A percentile compares a stretch with the other conserved stretches of the same genome.
These are phyloP conservation scores for Scedosporium aurantiacum DNA, from an alignment of 2,329 filamentous ascomycete genomes.

Conservation along the genomic window DNA sequence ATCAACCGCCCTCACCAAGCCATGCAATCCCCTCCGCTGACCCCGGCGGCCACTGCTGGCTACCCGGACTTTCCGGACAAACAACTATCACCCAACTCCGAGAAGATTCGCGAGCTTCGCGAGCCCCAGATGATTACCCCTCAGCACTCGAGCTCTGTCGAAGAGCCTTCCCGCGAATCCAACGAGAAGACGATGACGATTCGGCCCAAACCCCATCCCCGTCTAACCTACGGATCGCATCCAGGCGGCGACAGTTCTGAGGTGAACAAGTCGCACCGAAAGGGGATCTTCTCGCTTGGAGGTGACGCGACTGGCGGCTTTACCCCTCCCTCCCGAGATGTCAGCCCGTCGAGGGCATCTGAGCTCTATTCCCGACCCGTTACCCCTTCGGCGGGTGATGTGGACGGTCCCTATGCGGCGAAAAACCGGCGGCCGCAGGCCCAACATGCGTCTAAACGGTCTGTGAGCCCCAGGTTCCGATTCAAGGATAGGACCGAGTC, in stretches of 20 bases:
- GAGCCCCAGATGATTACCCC: conserved; percentile 50
- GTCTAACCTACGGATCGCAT: conserved; percentile 19
- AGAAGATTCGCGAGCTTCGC: conserved; percentile 8
- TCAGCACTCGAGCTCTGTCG: conserved; percentile 50
- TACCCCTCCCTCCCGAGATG: conserved; percentile 47
- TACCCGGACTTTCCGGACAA: conserved; percentile 17
- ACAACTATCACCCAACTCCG: neutral
- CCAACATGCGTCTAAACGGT: conserved; percentile 48
- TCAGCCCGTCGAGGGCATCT: conserved; percentile 53
- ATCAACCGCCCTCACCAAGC: neutral
- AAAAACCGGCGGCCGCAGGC: conserved; percentile 62
- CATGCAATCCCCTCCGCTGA: conserved; percentile 64
- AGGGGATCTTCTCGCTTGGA: conserved; percentile 41
- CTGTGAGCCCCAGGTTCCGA: conserved; percentile 71
- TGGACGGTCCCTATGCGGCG: conserved; percentile 79
- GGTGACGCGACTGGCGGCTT: conserved; percentile 25
- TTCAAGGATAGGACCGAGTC: conserved; percentile 65
- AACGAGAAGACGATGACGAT: conserved; percentile 28
- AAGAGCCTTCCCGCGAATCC: conserved; percentile 32
- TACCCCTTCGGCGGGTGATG: conserved; percentile 61
- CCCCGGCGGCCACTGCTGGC: conserved; percentile 59
- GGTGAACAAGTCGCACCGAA: conserved; percentile 29
- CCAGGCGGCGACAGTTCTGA: conserved; percentile 19
- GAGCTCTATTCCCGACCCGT: conserved; percentile 62
- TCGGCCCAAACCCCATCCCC: conserved; percentile 30